phyloP scores from a whole-genome alignment of 2,329 filamentous ascomycete species.

The Calonectria naviculata region DNA sequence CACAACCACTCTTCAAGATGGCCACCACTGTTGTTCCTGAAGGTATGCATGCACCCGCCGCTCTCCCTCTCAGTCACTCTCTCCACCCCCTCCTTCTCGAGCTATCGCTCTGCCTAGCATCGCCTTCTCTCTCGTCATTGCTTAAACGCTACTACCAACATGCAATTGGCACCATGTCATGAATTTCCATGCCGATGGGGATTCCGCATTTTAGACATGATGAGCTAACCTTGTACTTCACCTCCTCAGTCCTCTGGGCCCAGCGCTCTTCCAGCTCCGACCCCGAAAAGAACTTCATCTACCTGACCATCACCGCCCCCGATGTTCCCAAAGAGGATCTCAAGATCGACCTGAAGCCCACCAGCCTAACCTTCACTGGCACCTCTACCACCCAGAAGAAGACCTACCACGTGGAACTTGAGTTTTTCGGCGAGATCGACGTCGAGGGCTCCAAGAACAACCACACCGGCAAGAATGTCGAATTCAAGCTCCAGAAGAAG shows the following conservation, averaged over 20 bases:
- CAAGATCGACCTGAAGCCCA: constrained; percentile 86
- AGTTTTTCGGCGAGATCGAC: constrained; percentile 94
- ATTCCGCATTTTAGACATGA: no score
- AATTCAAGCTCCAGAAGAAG: constrained; percentile 97
- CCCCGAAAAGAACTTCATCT: constrained; percentile 91
- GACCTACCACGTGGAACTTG: constrained; percentile 86
- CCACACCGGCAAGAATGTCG: constrained; percentile 89
- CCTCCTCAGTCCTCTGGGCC: constrained; percentile 86
- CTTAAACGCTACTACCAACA: not conserved
- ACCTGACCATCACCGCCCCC: constrained; percentile 89
- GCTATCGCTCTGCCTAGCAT: not conserved
- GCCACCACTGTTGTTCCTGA: constrained; percentile 46
- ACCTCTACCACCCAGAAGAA: constrained; percentile 86
- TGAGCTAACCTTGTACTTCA: constrained; percentile 19
- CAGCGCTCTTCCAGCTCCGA: constrained; percentile 90
- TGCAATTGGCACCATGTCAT: not conserved
- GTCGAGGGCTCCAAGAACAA: constrained; percentile 83
- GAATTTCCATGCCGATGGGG: not conserved
- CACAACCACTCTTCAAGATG: constrained; percentile 28
- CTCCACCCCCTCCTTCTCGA: not conserved
- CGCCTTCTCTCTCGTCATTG: not conserved
- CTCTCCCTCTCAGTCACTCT: not conserved
- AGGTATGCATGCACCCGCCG: constrained; percentile 45
- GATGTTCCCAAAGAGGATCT: constrained; percentile 82
- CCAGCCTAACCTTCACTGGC: constrained; percentile 83